These are phyloP conservation scores for Xerocomus minutiporus DNA, from an alignment of 1,284 basidiomycete genomes.

Conservation along the genomic window DNA sequence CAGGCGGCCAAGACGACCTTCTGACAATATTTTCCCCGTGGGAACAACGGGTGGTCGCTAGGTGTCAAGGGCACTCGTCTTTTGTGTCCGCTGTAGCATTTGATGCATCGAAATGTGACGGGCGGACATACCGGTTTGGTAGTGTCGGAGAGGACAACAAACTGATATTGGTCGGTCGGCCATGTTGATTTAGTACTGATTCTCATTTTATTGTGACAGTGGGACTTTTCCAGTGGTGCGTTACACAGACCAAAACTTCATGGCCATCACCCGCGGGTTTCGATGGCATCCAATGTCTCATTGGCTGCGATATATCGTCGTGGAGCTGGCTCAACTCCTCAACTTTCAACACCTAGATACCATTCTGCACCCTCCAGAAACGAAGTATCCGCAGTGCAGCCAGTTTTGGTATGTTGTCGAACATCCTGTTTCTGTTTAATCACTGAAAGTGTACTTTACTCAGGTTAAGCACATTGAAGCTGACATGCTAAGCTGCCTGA, in stretches of 20 bases:
- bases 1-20: slow-evolving; percentile 91
- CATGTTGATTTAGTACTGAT: not conserved
- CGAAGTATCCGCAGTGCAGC: slow-evolving; percentile 87
- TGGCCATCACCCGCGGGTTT: slow-evolving; percentile 64
- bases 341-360: slow-evolving; percentile 56
- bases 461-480: slow-evolving; percentile 77
- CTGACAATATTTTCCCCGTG: slow-evolving; percentile 89
- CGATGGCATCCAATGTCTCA: slow-evolving; percentile 71
- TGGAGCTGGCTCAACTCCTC: slow-evolving; percentile 48
- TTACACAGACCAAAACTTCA: slow-evolving; percentile 68
- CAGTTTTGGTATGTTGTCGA: slow-evolving; percentile 65
- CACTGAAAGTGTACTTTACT: not conserved
- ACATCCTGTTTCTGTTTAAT: slow-evolving; percentile 18
- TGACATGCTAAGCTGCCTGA: slow-evolving; percentile 66
- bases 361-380: slow-evolving; percentile 86
- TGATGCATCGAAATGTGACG: slow-evolving; percentile 82
- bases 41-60: slow-evolving; percentile 89
- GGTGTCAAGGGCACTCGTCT: slow-evolving; percentile 95
- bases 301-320: slow-evolving; percentile 52
- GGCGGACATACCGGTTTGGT: slow-evolving; percentile 84
- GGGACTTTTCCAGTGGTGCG: slow-evolving; percentile 85
- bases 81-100: slow-evolving; percentile 90
- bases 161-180: slow-evolving; percentile 65
- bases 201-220: slow-evolving; percentile 42
- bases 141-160: slow-evolving; percentile 95